Conservation (phyloP, 2,329 filamentous ascomycete genomes). For the Coniochaeta hoffmannii region DNA sequence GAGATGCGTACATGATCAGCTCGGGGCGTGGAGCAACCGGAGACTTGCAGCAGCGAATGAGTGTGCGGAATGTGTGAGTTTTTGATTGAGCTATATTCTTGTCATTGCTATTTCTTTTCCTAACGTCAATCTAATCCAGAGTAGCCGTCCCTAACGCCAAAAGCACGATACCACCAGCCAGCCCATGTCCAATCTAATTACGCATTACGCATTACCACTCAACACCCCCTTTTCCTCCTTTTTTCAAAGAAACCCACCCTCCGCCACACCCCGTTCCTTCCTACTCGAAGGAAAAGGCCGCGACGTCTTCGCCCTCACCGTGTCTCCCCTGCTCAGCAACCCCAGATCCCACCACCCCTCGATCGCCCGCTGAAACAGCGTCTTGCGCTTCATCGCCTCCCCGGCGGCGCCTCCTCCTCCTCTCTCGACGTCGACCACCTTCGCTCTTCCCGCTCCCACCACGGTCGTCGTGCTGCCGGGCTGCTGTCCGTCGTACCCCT, state of each 20-base stretch:
- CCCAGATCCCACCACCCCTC: constrained; percentile 51
- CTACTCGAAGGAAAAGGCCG: constrained; percentile 2
- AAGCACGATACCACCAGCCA: neutral
- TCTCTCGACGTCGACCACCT: constrained; percentile 1
- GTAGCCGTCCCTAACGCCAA: neutral
- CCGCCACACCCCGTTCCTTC: no score
- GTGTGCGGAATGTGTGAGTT: no score
- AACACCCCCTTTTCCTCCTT: neutral
- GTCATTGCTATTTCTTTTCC: neutral
- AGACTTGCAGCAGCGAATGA: no score
- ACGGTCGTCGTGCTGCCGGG: neutral
- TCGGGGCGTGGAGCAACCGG: no score
- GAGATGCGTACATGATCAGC: no score
- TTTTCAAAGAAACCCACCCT: neutral
- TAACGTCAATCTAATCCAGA: neutral
- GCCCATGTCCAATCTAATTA: neutral
- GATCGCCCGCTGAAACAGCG: constrained; percentile 34
- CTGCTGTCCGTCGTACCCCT: neutral
- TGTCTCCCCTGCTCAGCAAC: constrained; percentile 27
- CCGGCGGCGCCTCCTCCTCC: no score
- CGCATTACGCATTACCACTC: neutral
- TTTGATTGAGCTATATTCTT: neutral
- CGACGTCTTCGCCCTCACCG: constrained; percentile 24
- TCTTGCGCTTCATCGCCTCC: constrained; percentile 34
- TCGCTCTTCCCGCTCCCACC: no score